Base-by-base conservation (phyloP, 306 rosid genomes). In the Castanospermum australe region DNA sequence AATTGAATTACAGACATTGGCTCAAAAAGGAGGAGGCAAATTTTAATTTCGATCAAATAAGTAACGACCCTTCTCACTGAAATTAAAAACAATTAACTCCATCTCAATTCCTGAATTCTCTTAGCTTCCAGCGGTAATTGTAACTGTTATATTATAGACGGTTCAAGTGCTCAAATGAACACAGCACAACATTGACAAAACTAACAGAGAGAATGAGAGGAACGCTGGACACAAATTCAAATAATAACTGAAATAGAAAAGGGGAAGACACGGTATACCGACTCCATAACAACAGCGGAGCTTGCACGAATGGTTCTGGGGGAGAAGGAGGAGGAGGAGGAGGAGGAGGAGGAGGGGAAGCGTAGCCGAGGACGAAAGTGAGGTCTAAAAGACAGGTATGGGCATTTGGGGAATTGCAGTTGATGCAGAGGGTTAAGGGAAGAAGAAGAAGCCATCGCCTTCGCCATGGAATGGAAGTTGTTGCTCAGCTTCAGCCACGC, bases 301-400 rank as follows among this genome's bases (percentile, higher is more conserved):
- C 75, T 88, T 4, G 92, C 92, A 6, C 82, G 86, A 56, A 81
- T 63, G 75, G 87, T 33, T 54, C 67, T 15, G 67, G 76, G 15
- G 48, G 50, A 44, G 69, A 72, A 11, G 48, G 6, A 42, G 12
- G 70, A 15, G 68, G 79, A 18, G 48, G 50, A 21, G 60, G 77
- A 7, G 41, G 7, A 48, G 12, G 83, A 79, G 59, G 42, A 73
- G 75, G 77, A 30, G 54, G 77, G 56, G 13, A 48, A 47, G 1
- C 45, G 48, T 64, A 25, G 79, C n/a, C 77, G 81, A 75, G 79
- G 76, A 75, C 51, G 54, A 56, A 77, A 55, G 0, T 42, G 90
- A 33, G 64, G 50, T 75, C 61, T 59, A 39, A 15, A 63, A 64
- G 62, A 14, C 12, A 87, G 69, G 36, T 10, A 77, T 33, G 83